These are phyloP conservation scores for Colletotrichum higginsianum DNA, from an alignment of 2,329 filamentous ascomycete genomes.

Conservation along the genomic window DNA sequence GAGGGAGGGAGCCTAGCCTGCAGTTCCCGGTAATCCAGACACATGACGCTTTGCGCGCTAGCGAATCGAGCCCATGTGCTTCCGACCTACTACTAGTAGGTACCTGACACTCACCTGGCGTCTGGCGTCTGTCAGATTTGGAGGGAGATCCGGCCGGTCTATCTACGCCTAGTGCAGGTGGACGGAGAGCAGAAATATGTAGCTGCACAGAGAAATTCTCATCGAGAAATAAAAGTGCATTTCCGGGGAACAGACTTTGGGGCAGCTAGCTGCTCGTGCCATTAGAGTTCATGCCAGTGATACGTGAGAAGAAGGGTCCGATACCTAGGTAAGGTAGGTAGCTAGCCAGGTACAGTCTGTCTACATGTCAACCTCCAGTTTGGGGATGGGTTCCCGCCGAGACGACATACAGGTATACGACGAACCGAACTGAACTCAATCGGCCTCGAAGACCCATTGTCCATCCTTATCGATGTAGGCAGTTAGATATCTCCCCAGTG, in stretches of 20 bases:
- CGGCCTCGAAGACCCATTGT: no score
- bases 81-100: no score
- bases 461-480: no score
- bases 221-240: not conserved
- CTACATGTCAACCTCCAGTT: no score
- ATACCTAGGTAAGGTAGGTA: not conserved
- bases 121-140: not conserved
- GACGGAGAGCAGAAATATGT: no score
- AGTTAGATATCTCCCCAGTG: no score
- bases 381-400: no score
- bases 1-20: not conserved
- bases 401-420: no score
- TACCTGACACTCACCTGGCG: not conserved
- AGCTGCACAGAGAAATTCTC: no score
- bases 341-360: no score
- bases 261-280: not conserved
- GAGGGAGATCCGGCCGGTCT: not conserved
- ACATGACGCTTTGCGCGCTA: conserved; percentile 15
- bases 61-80: conserved; percentile 13
- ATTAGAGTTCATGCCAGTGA: not conserved
- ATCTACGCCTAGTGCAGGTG: no score
- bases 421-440: no score
- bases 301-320: not conserved
- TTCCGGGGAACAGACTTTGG: not conserved
- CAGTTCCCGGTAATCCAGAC: conserved; percentile 10